Conservation (phyloP, 345 rosid genomes). For the Noccaea caerulescens region DNA sequence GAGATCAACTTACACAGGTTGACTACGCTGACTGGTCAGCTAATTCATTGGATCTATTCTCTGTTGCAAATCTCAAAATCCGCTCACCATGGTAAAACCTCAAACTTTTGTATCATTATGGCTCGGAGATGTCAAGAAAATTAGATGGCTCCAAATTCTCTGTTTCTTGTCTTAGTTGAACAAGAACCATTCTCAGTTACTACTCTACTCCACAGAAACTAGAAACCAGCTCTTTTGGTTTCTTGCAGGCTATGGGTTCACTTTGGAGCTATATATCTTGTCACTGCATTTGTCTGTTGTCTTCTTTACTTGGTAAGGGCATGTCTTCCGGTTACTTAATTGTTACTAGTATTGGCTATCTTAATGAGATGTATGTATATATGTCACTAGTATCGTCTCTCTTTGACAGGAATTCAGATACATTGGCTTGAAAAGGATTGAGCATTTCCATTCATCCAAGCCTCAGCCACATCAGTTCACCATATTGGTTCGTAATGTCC, state of each 20-base stretch:
- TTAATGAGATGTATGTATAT: too few species aligned
- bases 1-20: conserved; percentile 63
- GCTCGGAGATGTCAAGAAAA: too few species aligned
- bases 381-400: conserved; percentile 30
- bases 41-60: conserved; percentile 81
- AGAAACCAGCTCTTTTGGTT: conserved; percentile 40
- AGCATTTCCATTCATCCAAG: conserved; percentile 72
- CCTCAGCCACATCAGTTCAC: conserved; percentile 97
- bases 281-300: conserved; percentile 71
- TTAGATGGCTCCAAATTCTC: too few species aligned
- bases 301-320: conserved; percentile 81
- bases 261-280: conserved; percentile 74
- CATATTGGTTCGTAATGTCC: conserved; percentile 77
- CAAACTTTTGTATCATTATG: conserved; percentile 4
- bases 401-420: conserved; percentile 77
- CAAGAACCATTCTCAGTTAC: too few species aligned
- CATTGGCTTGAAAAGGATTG: conserved; percentile 72
- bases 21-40: conserved; percentile 68
- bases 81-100: conserved; percentile 66
- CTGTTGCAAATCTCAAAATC: conserved; percentile 71
- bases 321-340: too few species aligned
- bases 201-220: too few species aligned
- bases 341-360: too few species aligned
- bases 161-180: conserved; percentile 3
- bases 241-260: conserved; percentile 90